These are phyloP conservation scores for Coemansia sp. DNA, from an alignment of 192 early-diverging fungal genomes.

Conservation along the genomic window DNA sequence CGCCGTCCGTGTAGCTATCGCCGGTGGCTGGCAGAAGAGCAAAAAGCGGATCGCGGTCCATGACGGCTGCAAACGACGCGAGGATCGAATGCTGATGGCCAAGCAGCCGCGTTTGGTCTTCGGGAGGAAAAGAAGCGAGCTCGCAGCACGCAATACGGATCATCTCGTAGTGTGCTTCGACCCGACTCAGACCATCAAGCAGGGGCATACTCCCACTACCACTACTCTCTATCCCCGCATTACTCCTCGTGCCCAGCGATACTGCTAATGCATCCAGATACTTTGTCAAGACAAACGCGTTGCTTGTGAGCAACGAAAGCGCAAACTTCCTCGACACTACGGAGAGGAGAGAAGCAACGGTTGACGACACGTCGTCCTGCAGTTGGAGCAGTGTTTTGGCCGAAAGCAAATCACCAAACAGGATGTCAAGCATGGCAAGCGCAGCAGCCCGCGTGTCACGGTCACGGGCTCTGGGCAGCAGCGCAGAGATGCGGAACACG, in stretches of 20 bases:
- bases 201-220: constrained; percentile 1
- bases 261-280: constrained; percentile 19
- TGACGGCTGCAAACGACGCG: constrained; percentile 21
- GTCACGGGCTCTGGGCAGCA: constrained; percentile 12
- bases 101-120: constrained; percentile 28
- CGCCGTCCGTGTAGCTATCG: constrained; percentile 1
- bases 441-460: background rate
- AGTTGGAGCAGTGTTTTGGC: background rate
- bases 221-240: too few relatives aligned
- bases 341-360: constrained; percentile 11
- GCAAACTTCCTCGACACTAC: constrained; percentile 22
- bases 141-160: constrained; percentile 17
- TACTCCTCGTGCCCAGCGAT: too few relatives aligned
- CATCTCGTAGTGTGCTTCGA: constrained; percentile 25
- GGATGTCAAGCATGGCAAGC: constrained; percentile 24
- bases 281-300: background rate
- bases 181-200: constrained; percentile 15
- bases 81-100: constrained; percentile 9
- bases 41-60: constrained; percentile 30
- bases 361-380: constrained; percentile 5
- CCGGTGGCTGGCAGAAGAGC: constrained; percentile 10
- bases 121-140: constrained; percentile 21
- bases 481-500: constrained; percentile 41
- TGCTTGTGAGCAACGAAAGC: constrained; percentile 16
- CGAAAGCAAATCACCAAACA: constrained; percentile 27